phyloP scores from a whole-genome alignment of 768 basidiomycete species.

The Hortiboletus flavorubellus region DNA sequence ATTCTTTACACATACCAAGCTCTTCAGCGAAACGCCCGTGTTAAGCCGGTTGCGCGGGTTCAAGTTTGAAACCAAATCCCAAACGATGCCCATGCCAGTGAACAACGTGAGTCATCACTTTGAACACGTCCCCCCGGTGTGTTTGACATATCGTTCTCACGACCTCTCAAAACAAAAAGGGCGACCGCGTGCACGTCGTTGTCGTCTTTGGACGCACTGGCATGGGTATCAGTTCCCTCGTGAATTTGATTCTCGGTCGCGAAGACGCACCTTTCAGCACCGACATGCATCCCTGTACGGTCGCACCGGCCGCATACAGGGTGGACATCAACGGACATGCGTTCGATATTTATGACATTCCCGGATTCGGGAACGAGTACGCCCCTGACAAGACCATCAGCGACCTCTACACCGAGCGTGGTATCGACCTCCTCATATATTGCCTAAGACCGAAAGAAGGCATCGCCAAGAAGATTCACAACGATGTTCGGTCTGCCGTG shows the following conservation, averaged over 20 bases:
- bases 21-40: constrained; percentile 24
- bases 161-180: constrained; percentile 11
- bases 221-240: constrained; percentile 32
- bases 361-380: constrained; percentile 24
- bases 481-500: constrained; percentile 24
- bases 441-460: constrained; percentile 30
- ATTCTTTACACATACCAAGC: constrained; percentile 15
- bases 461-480: constrained; percentile 26
- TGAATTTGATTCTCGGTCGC: constrained; percentile 30
- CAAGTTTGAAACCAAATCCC: constrained; percentile 22
- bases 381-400: constrained; percentile 24
- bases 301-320: constrained; percentile 22
- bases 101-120: constrained; percentile 23
- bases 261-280: constrained; percentile 33
- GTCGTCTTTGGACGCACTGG: constrained; percentile 35
- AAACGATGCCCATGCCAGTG: constrained; percentile 29
- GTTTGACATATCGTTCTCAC: neutral
- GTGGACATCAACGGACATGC: constrained; percentile 30
- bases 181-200: constrained; percentile 30
- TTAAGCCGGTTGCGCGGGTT: constrained; percentile 24
- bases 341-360: constrained; percentile 31
- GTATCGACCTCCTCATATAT: constrained; percentile 31
- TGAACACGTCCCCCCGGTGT: neutral
- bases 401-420: constrained; percentile 30
- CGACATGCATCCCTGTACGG: constrained; percentile 30